Evolutionary conservation across 2,329 filamentous ascomycete genomes (phyloP).

Genomic region (Didymella pomorum): DNA sequence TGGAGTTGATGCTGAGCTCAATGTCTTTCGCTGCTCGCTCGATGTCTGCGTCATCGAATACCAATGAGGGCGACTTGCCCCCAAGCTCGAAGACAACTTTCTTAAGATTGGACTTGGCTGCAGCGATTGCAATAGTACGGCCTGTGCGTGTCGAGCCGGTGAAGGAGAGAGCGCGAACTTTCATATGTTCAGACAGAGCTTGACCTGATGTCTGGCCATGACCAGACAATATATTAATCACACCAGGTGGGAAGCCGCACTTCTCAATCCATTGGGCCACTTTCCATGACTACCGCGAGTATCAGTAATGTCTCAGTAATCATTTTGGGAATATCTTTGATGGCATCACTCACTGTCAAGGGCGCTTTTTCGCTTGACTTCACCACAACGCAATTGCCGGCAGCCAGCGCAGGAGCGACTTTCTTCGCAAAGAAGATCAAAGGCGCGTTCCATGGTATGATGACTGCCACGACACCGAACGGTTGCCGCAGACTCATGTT

Average conservation of each 20-base stretch:
- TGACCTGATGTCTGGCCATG: slow-evolving; percentile 80
- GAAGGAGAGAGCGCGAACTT: slow-evolving; percentile 82
- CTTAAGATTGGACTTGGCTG: slow-evolving; percentile 82
- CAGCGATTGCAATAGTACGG: slow-evolving; percentile 76
- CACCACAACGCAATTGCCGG: slow-evolving; percentile 39
- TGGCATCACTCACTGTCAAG: slow-evolving; percentile 63
- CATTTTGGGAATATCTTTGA: too few species aligned
- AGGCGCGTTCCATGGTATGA: slow-evolving; percentile 67
- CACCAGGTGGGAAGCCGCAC: slow-evolving; percentile 80
- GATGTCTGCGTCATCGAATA: slow-evolving; percentile 79
- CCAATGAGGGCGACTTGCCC: slow-evolving; percentile 83
- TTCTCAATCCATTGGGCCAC: slow-evolving; percentile 77
- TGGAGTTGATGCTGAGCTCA: slow-evolving; percentile 59
- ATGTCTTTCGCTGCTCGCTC: slow-evolving; percentile 71
- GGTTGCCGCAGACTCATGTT: slow-evolving; percentile 81
- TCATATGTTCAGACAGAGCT: slow-evolving; percentile 75
- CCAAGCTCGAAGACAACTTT: slow-evolving; percentile 85
- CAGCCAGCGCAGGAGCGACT: slow-evolving; percentile 36
- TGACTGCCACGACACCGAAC: slow-evolving; percentile 78
- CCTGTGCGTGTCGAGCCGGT: slow-evolving; percentile 85
- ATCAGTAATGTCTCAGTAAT: background rate
- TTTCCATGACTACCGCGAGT: slow-evolving; percentile 69
- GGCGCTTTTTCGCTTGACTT: slow-evolving; percentile 55
- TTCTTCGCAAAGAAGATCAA: slow-evolving; percentile 40
- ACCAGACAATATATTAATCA: slow-evolving; percentile 81